phyloP scores from a whole-genome alignment of 2,329 filamentous ascomycete species.

The Xylariales sp. region DNA sequence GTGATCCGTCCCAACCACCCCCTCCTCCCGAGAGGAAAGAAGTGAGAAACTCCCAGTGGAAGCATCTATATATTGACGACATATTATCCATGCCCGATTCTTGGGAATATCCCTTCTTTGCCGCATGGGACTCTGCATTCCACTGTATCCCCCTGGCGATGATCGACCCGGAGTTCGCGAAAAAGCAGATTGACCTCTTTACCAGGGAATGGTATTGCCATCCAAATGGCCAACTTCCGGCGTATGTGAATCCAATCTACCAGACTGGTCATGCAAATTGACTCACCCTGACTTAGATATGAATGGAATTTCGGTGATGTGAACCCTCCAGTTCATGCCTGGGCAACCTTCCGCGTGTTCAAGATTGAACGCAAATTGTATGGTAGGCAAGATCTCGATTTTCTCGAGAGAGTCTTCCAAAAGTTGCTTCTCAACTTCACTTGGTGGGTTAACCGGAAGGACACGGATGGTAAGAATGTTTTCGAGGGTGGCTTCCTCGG shows the following conservation, averaged over 20 bases:
- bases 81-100: constrained; percentile 98
- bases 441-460: constrained; percentile 99
- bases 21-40: constrained; percentile 83
- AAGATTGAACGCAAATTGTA: constrained; percentile 99
- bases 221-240: constrained; percentile 93
- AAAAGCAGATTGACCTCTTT: constrained; percentile 96
- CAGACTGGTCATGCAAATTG: background rate
- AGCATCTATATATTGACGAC: constrained; percentile 93
- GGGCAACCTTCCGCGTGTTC: constrained; percentile 95
- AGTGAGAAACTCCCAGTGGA: constrained; percentile 90
- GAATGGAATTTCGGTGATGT: constrained; percentile 99
- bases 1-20: constrained; percentile 87
- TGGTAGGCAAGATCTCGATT: constrained; percentile 92
- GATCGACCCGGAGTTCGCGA: constrained; percentile 97
- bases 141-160: constrained; percentile 96
- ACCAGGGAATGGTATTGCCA: constrained; percentile 99
- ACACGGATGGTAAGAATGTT: constrained; percentile 93
- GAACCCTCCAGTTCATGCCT: constrained; percentile 95
- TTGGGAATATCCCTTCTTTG: constrained; percentile 98
- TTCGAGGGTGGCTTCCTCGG: constrained; percentile 97
- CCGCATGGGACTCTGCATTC: constrained; percentile 96
- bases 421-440: constrained; percentile 97
- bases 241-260: constrained; percentile 63
- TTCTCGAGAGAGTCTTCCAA: constrained; percentile 95
- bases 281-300: constrained; percentile 57